Conservation (phyloP, 1,284 basidiomycete species). For the Cerioporus squamosus region DNA sequence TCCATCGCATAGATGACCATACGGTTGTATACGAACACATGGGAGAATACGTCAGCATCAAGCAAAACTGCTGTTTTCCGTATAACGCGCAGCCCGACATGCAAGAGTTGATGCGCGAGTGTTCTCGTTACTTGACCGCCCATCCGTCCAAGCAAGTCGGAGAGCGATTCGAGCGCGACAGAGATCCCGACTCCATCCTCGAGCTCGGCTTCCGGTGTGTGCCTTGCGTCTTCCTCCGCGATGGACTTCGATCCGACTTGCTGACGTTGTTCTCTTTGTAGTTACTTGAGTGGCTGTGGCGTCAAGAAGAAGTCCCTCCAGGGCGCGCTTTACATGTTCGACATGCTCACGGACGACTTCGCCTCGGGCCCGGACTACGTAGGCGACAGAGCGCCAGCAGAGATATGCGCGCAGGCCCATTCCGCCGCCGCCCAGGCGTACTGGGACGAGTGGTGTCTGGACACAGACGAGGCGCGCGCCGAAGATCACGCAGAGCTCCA, state of each 20-base stretch:
- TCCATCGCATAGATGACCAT: not conserved
- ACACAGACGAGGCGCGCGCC: not conserved
- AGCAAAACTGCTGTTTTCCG: slow-evolving; percentile 2
- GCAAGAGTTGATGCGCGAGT: not conserved
- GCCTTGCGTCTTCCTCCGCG: not conserved
- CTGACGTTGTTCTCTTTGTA: not conserved
- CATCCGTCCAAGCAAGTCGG: not conserved
- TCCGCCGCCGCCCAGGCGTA: not conserved
- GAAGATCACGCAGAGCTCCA: not conserved
- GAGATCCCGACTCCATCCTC: not conserved
- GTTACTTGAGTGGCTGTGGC: slow-evolving; percentile 2
- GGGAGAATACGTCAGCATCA: not conserved
- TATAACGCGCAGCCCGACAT: not conserved
- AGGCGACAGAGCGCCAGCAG: not conserved
- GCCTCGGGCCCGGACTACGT: not conserved
- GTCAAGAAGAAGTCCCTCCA: not conserved
- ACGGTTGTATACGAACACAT: not conserved
- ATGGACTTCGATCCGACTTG: too few species aligned
- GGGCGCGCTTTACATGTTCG: slow-evolving; percentile 3
- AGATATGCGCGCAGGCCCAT: slow-evolving; percentile 1
- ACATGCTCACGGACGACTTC: slow-evolving; percentile 2
- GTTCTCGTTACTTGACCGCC: not conserved
- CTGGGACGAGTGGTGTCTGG: slow-evolving; percentile 3
- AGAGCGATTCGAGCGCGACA: not conserved
- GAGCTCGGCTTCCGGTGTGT: not conserved